Evolutionary conservation across 495 filamentous ascomycete species (phyloP).

Genomic region (Aspergillus avenaceus): DNA sequence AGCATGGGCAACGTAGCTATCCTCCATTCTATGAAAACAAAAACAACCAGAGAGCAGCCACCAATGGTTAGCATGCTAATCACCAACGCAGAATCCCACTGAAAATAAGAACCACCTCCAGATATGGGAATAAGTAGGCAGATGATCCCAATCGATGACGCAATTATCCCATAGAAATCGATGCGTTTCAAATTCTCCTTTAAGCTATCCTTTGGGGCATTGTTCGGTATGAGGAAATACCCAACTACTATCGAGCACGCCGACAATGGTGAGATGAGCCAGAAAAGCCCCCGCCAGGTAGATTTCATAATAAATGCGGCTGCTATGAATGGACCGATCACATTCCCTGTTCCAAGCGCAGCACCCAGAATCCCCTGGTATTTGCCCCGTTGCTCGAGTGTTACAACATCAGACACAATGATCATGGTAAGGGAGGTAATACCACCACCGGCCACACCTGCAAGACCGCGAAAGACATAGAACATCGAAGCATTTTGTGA

Average conservation of each 20-base stretch:
- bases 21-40: conserved; percentile 56
- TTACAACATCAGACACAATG: conserved; percentile 47
- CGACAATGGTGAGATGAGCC: conserved; percentile 38
- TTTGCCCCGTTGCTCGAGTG: conserved; percentile 41
- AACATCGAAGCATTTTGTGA: conserved; percentile 48
- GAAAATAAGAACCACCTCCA: conserved; percentile 56
- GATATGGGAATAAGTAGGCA: conserved; percentile 60
- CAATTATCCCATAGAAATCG: conserved; percentile 50
- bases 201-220: conserved; percentile 28
- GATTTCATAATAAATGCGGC: conserved; percentile 40
- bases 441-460: conserved; percentile 51
- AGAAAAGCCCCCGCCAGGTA: conserved; percentile 50
- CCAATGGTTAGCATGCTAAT: conserved; percentile 60
- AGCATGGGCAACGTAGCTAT: conserved; percentile 56
- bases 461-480: conserved; percentile 52
- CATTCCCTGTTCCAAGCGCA: conserved; percentile 38
- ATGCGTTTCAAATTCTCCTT: conserved; percentile 48
- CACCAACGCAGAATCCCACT: conserved; percentile 57
- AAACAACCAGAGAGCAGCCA: conserved; percentile 38
- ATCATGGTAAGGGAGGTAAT: conserved; percentile 50
- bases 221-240: conserved; percentile 42
- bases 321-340: conserved; percentile 42
- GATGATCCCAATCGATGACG: conserved; percentile 50
- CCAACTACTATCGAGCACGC: conserved; percentile 37
- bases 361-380: conserved; percentile 44